Base-by-base conservation (phyloP, 176 grass and related monocot species). In the Musa troglodytarum region DNA sequence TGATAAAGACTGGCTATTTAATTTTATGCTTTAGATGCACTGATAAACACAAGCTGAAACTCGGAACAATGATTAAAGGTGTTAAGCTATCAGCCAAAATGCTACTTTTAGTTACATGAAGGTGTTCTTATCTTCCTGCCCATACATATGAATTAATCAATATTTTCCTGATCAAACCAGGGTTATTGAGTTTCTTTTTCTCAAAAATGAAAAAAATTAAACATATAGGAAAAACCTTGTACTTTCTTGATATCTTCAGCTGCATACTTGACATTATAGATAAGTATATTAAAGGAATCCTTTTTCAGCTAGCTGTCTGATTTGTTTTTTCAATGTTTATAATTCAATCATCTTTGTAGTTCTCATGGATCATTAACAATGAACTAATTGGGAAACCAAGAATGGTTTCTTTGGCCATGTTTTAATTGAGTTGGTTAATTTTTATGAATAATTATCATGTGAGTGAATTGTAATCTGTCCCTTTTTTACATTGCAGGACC, bases 401-500 rank as follows among this genome's bases (percentile, higher is more conserved):
- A 70, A 70, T 70, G 34, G 34, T 50, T 70, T 16, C 8, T 15
- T 70, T 70, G 49, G 29, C 9, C 34, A n/a, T 70, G 17, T 49
- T 28, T 43, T 43, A 43, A 6, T 43, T 43, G 34, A 49, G 49
- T 68, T 68, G 66, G 28, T 49, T 43, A 43, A 0, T 43, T 68
- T 68, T 17, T n/a, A 3, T 1, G 26, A 65, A 65, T 65, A 28
- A 54, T 81, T 34, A 50, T 43, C 51, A 16, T 81, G 15, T 26
- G 53, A 55, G 49, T 22, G 64, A 58, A 53, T 59, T 65, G 11
- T 56, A 77, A 72, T 20, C 3, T 16, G 16, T 16, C 17, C 55
- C 6, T 58, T 58, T 58, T 14, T 58, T 70, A 3, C 34, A 71
- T 26, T 82, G 29, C 87, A 96, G 93, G 93, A 96, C 59, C 65